Percentiles rank a stretch among this genome's conserved stretches.
These are phyloP conservation scores for Magnolia kwangsiensis DNA, from an alignment of 164 flowering plant genomes.

Conservation along the genomic window DNA sequence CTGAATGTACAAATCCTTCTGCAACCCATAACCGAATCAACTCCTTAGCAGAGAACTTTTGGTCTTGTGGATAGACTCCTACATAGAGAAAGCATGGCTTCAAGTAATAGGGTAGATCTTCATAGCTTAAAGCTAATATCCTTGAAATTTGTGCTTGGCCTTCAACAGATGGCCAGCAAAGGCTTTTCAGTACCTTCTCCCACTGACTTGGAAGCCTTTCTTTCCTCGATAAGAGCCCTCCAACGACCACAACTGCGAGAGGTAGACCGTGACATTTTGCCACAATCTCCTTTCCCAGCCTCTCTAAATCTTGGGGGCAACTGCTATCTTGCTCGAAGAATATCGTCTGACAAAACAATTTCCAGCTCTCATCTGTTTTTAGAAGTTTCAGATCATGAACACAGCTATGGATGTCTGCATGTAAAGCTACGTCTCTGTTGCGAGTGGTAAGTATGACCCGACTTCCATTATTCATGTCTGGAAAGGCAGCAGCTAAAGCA, in stretches of 20 bases:
- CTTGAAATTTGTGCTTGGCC: neutral
- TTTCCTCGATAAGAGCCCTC: neutral
- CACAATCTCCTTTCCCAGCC: neutral
- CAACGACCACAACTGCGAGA: neutral
- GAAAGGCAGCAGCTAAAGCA: neutral
- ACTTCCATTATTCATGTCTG: neutral
- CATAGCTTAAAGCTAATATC: neutral
- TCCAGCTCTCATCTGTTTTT: neutral
- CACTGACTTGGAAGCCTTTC: neutral
- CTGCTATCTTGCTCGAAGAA: neutral
- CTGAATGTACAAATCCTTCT: neutral
- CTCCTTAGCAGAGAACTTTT: neutral
- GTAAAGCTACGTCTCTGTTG: neutral
- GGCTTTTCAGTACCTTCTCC: neutral
- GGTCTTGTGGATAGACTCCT: neutral
- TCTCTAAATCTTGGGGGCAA: neutral
- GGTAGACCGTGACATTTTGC: neutral
- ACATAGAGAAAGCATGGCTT: neutral
- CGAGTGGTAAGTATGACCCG: neutral
- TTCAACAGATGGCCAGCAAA: neutral
- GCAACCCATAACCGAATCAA: constrained; percentile 1
- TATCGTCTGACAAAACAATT: neutral
- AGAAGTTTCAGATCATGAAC: neutral
- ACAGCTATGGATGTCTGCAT: neutral
- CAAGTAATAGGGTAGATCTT: neutral